Conservation (phyloP, 352 stramenopile genomes). For the Elongisporangium prolatum region DNA sequence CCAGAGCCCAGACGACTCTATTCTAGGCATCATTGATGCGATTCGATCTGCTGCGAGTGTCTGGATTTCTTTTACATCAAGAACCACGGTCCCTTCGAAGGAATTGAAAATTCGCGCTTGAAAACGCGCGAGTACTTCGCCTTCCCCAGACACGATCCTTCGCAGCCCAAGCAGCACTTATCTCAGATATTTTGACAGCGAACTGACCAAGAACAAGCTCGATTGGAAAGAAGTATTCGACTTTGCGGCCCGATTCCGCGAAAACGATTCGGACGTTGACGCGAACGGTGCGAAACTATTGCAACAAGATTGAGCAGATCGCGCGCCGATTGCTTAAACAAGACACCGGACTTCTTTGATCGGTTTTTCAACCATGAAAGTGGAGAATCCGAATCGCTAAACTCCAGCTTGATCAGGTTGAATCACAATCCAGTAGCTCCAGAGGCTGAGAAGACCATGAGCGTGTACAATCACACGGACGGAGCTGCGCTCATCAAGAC, state of each 20-base stretch:
- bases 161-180: not conserved
- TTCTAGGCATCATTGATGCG: conserved; percentile 24
- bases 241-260: too few relatives aligned
- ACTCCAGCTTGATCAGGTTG: conserved; percentile 37
- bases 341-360: conserved; percentile 21
- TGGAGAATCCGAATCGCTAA: not conserved
- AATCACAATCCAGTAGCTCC: conserved; percentile 81
- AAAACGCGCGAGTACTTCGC: conserved; percentile 4
- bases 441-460: conserved; percentile 24
- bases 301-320: conserved; percentile 22
- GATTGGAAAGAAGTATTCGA: conserved; percentile 7
- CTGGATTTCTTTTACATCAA: conserved; percentile 7
- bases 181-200: too few relatives aligned
- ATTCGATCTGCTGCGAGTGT: conserved; percentile 18
- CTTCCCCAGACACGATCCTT: not conserved
- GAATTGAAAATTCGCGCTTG: conserved; percentile 1
- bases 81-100: conserved; percentile 4
- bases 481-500: conserved; percentile 39
- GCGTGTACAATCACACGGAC: conserved; percentile 44
- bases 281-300: conserved; percentile 15
- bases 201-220: conserved; percentile 5
- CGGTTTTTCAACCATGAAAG: conserved; percentile 19
- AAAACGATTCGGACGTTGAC: too few relatives aligned
- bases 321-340: conserved; percentile 19
- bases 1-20: not conserved